These are phyloP conservation scores for Suillus americanus DNA, from an alignment of 768 basidiomycete genomes.

Conservation along the genomic window DNA sequence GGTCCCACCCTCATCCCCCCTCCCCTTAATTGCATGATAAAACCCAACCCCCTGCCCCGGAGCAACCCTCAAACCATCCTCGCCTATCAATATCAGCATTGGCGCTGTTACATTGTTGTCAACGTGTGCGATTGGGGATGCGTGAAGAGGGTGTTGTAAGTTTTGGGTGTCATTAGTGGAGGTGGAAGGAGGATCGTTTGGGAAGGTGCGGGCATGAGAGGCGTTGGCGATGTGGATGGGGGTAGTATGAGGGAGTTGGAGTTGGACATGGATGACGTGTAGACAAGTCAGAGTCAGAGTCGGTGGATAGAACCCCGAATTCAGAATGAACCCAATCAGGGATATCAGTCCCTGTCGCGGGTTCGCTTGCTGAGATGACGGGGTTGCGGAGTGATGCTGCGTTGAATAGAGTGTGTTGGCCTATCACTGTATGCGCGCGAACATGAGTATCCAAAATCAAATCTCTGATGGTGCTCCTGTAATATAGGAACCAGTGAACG, in stretches of 20 bases:
- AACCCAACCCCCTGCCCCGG: background rate
- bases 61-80: background rate
- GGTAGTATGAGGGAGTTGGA: background rate
- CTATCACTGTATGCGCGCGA: constrained; percentile 54
- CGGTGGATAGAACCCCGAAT: constrained; percentile 35
- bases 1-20: background rate
- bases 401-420: constrained; percentile 61
- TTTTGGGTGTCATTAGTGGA: constrained; percentile 43
- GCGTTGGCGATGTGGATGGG: background rate
- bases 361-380: constrained; percentile 60
- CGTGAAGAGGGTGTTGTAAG: constrained; percentile 43
- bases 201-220: background rate
- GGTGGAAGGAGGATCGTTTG: background rate
- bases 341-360: constrained; percentile 55
- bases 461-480: too few species aligned
- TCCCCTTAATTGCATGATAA: background rate
- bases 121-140: constrained; percentile 59
- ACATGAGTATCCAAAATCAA: too few species aligned
- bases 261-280: background rate
- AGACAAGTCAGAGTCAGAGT: background rate
- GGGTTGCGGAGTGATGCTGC: constrained; percentile 69
- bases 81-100: constrained; percentile 40
- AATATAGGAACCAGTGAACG: too few species aligned
- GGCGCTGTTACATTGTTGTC: constrained; percentile 46
- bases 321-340: constrained; percentile 62